Conservation (phyloP, 2,329 filamentous ascomycete genomes). For the Penicillium vulpinum region DNA sequence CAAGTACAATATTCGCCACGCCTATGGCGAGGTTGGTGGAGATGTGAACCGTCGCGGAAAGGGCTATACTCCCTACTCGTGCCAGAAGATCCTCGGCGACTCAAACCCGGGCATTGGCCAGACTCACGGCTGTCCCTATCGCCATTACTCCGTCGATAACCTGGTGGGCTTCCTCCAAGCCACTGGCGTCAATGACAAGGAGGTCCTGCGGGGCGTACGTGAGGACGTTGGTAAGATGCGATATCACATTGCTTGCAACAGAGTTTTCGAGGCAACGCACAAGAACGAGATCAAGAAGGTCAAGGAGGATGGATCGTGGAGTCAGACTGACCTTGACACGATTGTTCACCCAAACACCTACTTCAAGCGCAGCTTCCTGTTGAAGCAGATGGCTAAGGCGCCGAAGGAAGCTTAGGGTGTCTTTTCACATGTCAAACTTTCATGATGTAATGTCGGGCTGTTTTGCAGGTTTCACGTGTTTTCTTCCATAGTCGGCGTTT, state of each 20-base stretch:
- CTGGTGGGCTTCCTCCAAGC: constrained; percentile 72
- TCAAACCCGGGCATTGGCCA: constrained; percentile 83
- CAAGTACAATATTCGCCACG: constrained; percentile 92
- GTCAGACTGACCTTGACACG: constrained; percentile 77
- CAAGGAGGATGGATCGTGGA: constrained; percentile 72
- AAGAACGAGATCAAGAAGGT: constrained; percentile 74
- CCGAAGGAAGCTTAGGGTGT: constrained; percentile 46
- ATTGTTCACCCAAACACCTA: constrained; percentile 98
- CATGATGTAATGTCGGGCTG: constrained; percentile 51
- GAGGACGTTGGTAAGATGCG: constrained; percentile 87
- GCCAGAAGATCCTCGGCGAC: constrained; percentile 92
- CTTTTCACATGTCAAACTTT: constrained; percentile 26
- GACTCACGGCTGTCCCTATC: constrained; percentile 92
- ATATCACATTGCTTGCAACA: constrained; percentile 93
- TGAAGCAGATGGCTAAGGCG: constrained; percentile 72
- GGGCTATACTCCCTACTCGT: constrained; percentile 88
- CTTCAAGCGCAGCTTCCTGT: constrained; percentile 88
- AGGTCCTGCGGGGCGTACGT: constrained; percentile 75
- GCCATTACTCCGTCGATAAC: constrained; percentile 89
- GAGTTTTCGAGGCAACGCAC: constrained; percentile 88
- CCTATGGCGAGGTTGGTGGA: constrained; percentile 91
- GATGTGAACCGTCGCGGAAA: constrained; percentile 82
- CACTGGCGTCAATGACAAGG: constrained; percentile 75
- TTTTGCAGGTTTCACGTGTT: neutral
- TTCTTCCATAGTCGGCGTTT: constrained; percentile 14